Evolutionary conservation across 1,139 yeast species (phyloP).

Genomic region (Blastobotrys serpentis): DNA sequence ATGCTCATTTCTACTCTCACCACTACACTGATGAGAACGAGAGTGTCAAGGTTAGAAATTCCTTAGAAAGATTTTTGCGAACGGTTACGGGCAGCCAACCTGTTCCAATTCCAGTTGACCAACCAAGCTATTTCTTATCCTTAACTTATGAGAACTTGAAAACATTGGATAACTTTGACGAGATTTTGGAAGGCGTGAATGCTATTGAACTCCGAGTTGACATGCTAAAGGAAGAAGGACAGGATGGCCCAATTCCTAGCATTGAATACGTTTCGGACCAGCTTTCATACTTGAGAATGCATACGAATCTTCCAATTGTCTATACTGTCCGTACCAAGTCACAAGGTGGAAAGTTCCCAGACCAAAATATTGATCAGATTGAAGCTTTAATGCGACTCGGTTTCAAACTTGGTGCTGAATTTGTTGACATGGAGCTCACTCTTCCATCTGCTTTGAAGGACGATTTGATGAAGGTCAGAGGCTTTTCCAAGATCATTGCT

Average conservation of each 20-base stretch:
- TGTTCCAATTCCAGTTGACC: conserved; percentile 23
- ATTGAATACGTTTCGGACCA: conserved; percentile 66
- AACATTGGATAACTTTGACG: conserved; percentile 46
- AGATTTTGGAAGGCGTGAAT: conserved; percentile 62
- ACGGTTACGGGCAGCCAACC: conserved; percentile 69
- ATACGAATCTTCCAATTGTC: conserved; percentile 70
- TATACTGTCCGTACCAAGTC: conserved; percentile 74
- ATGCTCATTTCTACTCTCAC: conserved; percentile 72
- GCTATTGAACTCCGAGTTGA: conserved; percentile 88
- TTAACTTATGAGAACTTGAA: conserved; percentile 55
- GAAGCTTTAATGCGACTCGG: conserved; percentile 59
- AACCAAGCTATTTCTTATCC: conserved; percentile 69
- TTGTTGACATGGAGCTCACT: conserved; percentile 51
- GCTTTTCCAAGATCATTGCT: conserved; percentile 71
- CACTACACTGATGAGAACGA: conserved; percentile 61
- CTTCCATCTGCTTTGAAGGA: conserved; percentile 46
- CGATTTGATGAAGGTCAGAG: conserved; percentile 48
- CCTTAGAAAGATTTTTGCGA: conserved; percentile 58
- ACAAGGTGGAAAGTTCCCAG: conserved; percentile 83
- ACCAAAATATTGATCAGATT: conserved; percentile 49
- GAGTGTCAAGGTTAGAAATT: conserved; percentile 55
- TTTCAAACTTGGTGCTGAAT: conserved; percentile 58
- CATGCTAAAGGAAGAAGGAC: conserved; percentile 52
- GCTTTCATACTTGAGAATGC: conserved; percentile 63
- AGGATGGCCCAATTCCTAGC: conserved; percentile 35